Conservation (phyloP, 176 grass and related monocot genomes). For the Zizania latifolia region DNA sequence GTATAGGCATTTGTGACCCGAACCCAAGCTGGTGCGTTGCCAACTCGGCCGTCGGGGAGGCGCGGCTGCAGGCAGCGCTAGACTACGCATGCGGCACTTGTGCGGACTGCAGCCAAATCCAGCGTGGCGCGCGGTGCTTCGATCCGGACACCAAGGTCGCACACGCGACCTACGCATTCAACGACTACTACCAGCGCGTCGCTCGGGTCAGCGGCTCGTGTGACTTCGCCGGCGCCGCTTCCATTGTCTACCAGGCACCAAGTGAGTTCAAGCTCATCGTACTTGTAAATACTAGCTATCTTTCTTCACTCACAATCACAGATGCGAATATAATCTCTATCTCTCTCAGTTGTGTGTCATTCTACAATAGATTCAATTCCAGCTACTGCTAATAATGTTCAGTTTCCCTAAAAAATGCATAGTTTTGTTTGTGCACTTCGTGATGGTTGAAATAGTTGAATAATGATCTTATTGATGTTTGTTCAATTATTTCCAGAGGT, state of each 20-base stretch:
- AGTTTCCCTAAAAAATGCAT: too few species aligned
- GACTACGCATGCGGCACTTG: slow-evolving; percentile 14
- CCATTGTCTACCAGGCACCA: slow-evolving; percentile 19
- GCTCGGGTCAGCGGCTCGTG: slow-evolving; percentile 11
- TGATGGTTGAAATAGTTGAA: too few species aligned
- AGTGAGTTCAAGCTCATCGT: slow-evolving; percentile 29
- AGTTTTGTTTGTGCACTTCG: too few species aligned
- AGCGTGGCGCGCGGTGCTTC: slow-evolving; percentile 36
- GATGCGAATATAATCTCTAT: too few species aligned
- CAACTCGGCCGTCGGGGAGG: neutral
- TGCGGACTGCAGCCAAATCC: slow-evolving; percentile 50
- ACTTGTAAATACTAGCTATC: too few species aligned
- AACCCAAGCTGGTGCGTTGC: slow-evolving; percentile 48
- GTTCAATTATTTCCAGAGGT: too few species aligned
- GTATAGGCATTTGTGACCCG: neutral
- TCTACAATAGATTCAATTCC: too few species aligned
- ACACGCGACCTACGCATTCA: slow-evolving; percentile 44
- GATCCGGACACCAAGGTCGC: slow-evolving; percentile 51
- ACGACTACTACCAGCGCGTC: slow-evolving; percentile 39
- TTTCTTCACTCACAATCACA: too few species aligned
- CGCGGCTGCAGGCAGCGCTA: neutral
- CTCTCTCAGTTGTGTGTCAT: too few species aligned
- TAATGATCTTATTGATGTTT: too few species aligned
- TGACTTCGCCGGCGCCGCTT: slow-evolving; percentile 31
- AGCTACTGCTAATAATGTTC: too few species aligned